Evolutionary conservation across 495 filamentous ascomycete genomes (phyloP).

Genomic region (Daldinia loculata): DNA sequence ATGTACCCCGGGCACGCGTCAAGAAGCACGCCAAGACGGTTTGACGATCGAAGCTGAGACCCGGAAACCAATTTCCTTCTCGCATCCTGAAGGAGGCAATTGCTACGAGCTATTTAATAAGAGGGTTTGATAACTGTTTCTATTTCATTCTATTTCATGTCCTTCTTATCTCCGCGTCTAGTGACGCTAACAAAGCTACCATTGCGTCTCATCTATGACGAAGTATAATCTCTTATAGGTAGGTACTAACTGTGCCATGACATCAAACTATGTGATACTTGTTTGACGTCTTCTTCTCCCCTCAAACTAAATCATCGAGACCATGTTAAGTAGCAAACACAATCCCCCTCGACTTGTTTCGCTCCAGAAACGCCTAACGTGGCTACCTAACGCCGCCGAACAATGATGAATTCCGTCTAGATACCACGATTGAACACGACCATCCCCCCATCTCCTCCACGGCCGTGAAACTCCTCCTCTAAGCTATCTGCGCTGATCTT

Average conservation of each 20-base stretch:
- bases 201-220: background rate
- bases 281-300: background rate
- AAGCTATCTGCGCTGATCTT: conserved; percentile 72
- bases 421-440: conserved; percentile 95
- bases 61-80: background rate
- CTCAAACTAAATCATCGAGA: background rate
- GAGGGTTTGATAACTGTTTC: conserved; percentile 9
- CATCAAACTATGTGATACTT: conserved; percentile 6
- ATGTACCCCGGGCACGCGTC: conserved; percentile 19
- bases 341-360: background rate
- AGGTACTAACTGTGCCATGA: background rate
- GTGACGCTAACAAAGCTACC: background rate
- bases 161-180: background rate
- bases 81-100: conserved; percentile 10
- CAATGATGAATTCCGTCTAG: conserved; percentile 48
- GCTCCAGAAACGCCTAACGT: conserved; percentile 4
- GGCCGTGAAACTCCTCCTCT: conserved; percentile 83
- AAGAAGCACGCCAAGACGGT: conserved; percentile 8
- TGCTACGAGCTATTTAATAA: conserved; percentile 2
- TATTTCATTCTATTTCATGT: background rate
- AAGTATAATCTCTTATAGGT: background rate
- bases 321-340: background rate
- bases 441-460: conserved; percentile 75
- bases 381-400: conserved; percentile 13
- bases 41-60: conserved; percentile 15